A percentile compares a stretch with the other conserved stretches of the same genome.
phyloP scores from a whole-genome alignment of 345 rosid species.

The Salix brachista region DNA sequence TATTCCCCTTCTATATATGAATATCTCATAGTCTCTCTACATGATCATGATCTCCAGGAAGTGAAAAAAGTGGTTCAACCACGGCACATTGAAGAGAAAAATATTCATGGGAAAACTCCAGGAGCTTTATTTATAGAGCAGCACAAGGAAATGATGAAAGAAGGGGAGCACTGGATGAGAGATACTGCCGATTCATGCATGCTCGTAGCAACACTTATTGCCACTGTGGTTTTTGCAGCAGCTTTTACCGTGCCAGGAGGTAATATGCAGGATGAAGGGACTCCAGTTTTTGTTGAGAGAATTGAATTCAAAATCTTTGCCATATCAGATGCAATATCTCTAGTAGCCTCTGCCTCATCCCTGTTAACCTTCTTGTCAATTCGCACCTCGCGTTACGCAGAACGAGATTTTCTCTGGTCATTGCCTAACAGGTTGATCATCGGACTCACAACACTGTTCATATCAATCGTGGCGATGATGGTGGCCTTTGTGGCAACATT shows the following conservation, averaged over 20 bases:
- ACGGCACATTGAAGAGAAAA: background rate
- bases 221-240: slow-evolving; percentile 9
- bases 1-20: background rate
- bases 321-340: slow-evolving; percentile 9
- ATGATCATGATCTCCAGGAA: background rate
- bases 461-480: slow-evolving; percentile 20
- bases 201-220: slow-evolving; percentile 6
- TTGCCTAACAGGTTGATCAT: slow-evolving; percentile 8
- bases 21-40: background rate
- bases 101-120: slow-evolving; percentile 11
- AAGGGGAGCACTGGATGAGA: slow-evolving; percentile 16
- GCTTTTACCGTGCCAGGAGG: slow-evolving; percentile 12
- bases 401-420: background rate
- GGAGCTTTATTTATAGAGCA: background rate
- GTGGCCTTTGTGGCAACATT: background rate
- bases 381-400: background rate
- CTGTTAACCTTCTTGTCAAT: slow-evolving; percentile 7
- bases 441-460: slow-evolving; percentile 4
- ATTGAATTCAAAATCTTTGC: background rate
- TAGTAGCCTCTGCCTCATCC: background rate
- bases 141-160: background rate
- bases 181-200: slow-evolving; percentile 12
- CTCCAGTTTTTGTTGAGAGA: background rate
- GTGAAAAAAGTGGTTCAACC: slow-evolving; percentile 14
- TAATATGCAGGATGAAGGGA: background rate